phyloP scores from a whole-genome alignment of 2,329 filamentous ascomycete species.

The Epichloe bromicola region DNA sequence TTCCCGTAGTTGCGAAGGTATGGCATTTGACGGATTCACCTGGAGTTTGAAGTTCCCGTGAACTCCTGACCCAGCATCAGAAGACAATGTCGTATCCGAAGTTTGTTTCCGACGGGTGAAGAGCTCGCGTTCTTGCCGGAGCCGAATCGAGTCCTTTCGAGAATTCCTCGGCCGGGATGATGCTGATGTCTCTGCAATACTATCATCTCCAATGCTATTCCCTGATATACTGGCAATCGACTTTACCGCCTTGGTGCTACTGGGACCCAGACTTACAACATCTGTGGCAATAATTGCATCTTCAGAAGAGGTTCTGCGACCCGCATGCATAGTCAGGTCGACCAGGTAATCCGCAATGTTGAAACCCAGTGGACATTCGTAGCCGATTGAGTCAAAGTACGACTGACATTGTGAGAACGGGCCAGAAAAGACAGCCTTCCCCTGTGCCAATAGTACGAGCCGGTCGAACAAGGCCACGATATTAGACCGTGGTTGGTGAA shows the following conservation, averaged over 20 bases:
- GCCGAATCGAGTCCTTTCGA: constrained; percentile 67
- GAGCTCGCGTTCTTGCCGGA: constrained; percentile 79
- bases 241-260: constrained; percentile 79
- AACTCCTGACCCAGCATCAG: constrained; percentile 40
- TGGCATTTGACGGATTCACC: constrained; percentile 26
- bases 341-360: constrained; percentile 98
- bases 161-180: constrained; percentile 52
- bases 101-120: constrained; percentile 65
- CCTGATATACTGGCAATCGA: constrained; percentile 78
- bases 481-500: constrained; percentile 94
- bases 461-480: constrained; percentile 96
- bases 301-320: constrained; percentile 42
- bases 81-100: constrained; percentile 49
- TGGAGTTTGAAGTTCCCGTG: constrained; percentile 38
- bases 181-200: constrained; percentile 44
- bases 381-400: constrained; percentile 88
- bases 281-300: constrained; percentile 42
- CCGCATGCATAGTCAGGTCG: constrained; percentile 93
- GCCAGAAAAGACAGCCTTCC: constrained; percentile 85
- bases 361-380: constrained; percentile 88
- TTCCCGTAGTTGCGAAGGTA: constrained; percentile 51
- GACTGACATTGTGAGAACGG: constrained; percentile 77
- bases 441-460: constrained; percentile 79
- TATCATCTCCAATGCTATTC: constrained; percentile 58
- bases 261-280: constrained; percentile 59